A percentile compares a stretch with the other conserved stretches of the same genome.
These are phyloP conservation scores for Penicillium sp. DNA, from an alignment of 2,329 filamentous ascomycete species.

Conservation along the genomic window DNA sequence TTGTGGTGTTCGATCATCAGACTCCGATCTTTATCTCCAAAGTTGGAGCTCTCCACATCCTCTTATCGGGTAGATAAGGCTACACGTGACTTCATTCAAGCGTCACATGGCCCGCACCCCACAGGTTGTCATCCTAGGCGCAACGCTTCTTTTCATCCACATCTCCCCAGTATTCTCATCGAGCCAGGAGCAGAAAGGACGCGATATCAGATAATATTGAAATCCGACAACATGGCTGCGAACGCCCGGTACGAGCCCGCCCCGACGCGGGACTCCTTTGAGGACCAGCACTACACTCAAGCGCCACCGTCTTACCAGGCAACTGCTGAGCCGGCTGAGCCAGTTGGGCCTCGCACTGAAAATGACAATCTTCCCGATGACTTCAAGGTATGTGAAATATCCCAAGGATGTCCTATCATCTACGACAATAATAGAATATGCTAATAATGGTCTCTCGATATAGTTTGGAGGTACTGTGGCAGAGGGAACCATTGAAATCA, in stretches of 20 bases:
- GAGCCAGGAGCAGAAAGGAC: background rate
- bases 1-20: too few relatives aligned
- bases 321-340: conserved; percentile 59
- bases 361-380: conserved; percentile 94
- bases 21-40: conserved; percentile 4
- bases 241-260: conserved; percentile 81
- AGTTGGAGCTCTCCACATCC: background rate
- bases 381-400: conserved; percentile 69
- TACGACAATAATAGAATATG: background rate
- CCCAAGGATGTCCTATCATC: background rate
- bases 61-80: background rate
- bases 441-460: conserved; percentile 9
- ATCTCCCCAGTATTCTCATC: background rate
- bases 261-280: conserved; percentile 82
- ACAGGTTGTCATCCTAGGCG: conserved; percentile 1
- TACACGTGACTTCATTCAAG: conserved; percentile 13
- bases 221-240: conserved; percentile 58
- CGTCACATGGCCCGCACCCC: conserved; percentile 19
- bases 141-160: conserved; percentile 2
- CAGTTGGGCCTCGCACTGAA: conserved; percentile 64
- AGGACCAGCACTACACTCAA: conserved; percentile 67
- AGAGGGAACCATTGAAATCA: conserved; percentile 91
- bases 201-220: background rate
- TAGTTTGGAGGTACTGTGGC: conserved; percentile 90
- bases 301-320: conserved; percentile 80